These are phyloP conservation scores for Plasmodium coatneyi DNA, from an alignment of 169 alveolate species.

Conservation along the genomic window DNA sequence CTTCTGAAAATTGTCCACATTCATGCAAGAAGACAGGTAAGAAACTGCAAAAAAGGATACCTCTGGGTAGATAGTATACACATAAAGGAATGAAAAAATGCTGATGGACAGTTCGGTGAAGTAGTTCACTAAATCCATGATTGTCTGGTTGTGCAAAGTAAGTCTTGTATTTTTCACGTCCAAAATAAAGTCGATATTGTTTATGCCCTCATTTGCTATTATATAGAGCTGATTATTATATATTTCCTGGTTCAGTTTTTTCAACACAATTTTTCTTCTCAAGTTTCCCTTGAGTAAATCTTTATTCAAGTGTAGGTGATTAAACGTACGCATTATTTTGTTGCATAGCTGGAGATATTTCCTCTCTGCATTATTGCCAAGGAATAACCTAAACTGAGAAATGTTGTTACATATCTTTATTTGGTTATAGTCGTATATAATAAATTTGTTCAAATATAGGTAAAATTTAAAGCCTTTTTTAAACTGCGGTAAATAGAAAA, in stretches of 20 bases:
- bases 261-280: conserved; percentile 11
- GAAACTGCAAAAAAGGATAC: neutral
- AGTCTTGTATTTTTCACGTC: conserved; percentile 47
- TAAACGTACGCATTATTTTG: conserved; percentile 33
- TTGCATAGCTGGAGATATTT: conserved; percentile 37
- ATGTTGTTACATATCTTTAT: conserved; percentile 66
- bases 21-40: conserved; percentile 8
- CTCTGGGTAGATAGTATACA: conserved; percentile 51
- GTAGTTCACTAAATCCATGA: conserved; percentile 51
- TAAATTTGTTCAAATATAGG: conserved; percentile 34
- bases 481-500: conserved; percentile 27
- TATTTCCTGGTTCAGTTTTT: conserved; percentile 7
- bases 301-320: conserved; percentile 5
- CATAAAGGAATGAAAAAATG: conserved; percentile 37
- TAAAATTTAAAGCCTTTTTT: conserved; percentile 51
- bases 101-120: conserved; percentile 35
- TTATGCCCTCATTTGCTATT: conserved; percentile 50
- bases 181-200: conserved; percentile 3
- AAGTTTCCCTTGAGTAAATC: conserved; percentile 14
- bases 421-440: conserved; percentile 59
- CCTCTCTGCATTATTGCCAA: conserved; percentile 8
- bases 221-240: conserved; percentile 65
- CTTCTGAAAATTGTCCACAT: conserved; percentile 66
- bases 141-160: conserved; percentile 44
- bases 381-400: conserved; percentile 44